Conservation (phyloP, 306 rosid genomes). For the Acacia crassicarpa region DNA sequence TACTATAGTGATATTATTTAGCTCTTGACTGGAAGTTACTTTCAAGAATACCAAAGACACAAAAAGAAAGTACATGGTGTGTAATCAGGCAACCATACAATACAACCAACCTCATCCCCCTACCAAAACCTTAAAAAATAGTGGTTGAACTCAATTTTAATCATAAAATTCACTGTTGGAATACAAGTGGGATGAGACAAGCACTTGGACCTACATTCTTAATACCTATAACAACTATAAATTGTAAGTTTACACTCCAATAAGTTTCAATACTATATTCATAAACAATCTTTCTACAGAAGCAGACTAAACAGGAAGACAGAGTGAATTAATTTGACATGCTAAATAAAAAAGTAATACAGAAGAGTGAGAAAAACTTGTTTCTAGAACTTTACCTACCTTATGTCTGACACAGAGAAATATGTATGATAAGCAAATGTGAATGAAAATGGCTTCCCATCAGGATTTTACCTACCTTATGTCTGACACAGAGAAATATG, state of each 20-base stretch:
- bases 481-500: constrained; percentile 90
- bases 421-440: constrained; percentile 95
- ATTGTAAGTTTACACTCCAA: constrained; percentile 10
- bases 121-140: not conserved
- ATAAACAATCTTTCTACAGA: not conserved
- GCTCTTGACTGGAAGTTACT: constrained; percentile 15
- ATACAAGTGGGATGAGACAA: not conserved
- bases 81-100: constrained; percentile 4
- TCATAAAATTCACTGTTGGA: constrained; percentile 13
- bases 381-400: constrained; percentile 45
- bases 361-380: constrained; percentile 16
- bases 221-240: constrained; percentile 8
- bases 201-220: not conserved
- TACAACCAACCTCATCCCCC: constrained; percentile 3
- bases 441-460: constrained; percentile 93
- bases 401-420: constrained; percentile 89
- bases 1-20: not conserved
- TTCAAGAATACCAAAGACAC: not conserved
- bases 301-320: constrained; percentile 17
- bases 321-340: constrained; percentile 18
- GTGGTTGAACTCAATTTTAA: constrained; percentile 16
- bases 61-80: not conserved
- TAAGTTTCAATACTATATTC: constrained; percentile 10
- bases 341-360: constrained; percentile 1
- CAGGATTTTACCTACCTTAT: constrained; percentile 73